Evolutionary conservation across 2,329 filamentous ascomycete species (phyloP).

Genomic region (Fusarium redolens): DNA sequence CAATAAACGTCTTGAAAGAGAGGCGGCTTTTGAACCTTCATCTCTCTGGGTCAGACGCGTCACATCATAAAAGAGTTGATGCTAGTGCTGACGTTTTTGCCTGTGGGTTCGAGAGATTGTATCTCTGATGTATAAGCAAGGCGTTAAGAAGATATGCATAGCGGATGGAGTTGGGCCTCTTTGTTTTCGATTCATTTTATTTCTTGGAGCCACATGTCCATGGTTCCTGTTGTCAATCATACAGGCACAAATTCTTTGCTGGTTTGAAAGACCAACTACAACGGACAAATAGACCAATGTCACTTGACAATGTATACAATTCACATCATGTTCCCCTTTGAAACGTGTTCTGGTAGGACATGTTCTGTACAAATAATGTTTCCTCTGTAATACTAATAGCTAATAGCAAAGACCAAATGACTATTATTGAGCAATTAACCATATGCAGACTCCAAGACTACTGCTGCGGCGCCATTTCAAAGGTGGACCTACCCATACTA

Average conservation of each 20-base stretch:
- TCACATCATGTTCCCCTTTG: background rate
- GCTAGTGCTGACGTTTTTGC: conserved; percentile 7
- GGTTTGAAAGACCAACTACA: conserved; percentile 13
- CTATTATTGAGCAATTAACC: background rate
- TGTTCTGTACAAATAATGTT: background rate
- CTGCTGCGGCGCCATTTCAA: background rate
- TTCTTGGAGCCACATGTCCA: conserved; percentile 20
- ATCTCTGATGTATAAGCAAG: conserved; percentile 31
- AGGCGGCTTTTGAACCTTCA: conserved; percentile 72
- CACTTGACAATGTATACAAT: conserved; percentile 4
- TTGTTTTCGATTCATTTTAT: conserved; percentile 23
- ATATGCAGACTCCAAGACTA: background rate
- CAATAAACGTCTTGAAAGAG: conserved; percentile 79
- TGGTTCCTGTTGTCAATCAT: conserved; percentile 24
- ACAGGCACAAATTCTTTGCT: conserved; percentile 25
- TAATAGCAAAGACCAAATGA: conserved; percentile 17
- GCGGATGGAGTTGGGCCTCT: conserved; percentile 35
- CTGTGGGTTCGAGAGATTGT: conserved; percentile 3
- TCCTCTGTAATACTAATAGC: conserved; percentile 5
- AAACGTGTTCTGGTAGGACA: background rate
- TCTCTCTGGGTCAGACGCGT: conserved; percentile 83
- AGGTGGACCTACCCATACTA: background rate
- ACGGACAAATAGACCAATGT: conserved; percentile 20
- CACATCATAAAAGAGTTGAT: conserved; percentile 63
- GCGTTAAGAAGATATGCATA: conserved; percentile 42